Base-by-base conservation (phyloP, 306 rosid species). In the Gastrolobium bilobum region DNA sequence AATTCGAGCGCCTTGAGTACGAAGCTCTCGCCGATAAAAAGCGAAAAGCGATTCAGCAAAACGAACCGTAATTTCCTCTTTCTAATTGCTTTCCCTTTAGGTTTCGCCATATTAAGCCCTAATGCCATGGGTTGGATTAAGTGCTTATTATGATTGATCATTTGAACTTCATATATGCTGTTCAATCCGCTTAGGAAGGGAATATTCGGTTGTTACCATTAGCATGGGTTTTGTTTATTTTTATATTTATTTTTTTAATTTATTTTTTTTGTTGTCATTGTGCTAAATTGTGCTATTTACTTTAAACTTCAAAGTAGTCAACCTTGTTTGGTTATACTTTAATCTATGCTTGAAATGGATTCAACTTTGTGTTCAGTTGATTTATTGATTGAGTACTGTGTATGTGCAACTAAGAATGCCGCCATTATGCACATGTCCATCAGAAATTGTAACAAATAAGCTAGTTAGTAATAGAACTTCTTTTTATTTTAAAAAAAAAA, bases 21-120 rank as follows among this genome's bases (percentile, higher is more conserved):
- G 87, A 90, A 85, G 97, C 94, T 64, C 92, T 86, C 1, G 92
- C 97, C 5, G 82, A 80, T 67, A 88, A 79, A 77, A 94, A 94
- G 69, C 82, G 97, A 47, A 92, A 92, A 84, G 72, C 89, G 29
- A 85, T 59, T 38, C 76, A 79, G 4, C 76, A 73, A 46, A 51
- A 67, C 60, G 77, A 10, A 14, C 30, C 75, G 96, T 91, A 80
- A 43, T 15, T 33, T 15, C 20, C 26, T 15, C 1, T 57, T 37
- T 33, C 11, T 44, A 6, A 20, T 80, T 34, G 31, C 29, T 73
- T 73, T 4, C 14, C 0, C 30, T 65, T 15, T 40, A 38, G 5
- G 11, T 48, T 53, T 2, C 2, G 4, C 3, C 9, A 47, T 9
- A 2, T 30, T 4, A 1, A 20, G 26, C 75, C 65, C 40, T 44